Conservation (phyloP, 257 asterid genomes). For the Nicotiana tomentosiformis region DNA sequence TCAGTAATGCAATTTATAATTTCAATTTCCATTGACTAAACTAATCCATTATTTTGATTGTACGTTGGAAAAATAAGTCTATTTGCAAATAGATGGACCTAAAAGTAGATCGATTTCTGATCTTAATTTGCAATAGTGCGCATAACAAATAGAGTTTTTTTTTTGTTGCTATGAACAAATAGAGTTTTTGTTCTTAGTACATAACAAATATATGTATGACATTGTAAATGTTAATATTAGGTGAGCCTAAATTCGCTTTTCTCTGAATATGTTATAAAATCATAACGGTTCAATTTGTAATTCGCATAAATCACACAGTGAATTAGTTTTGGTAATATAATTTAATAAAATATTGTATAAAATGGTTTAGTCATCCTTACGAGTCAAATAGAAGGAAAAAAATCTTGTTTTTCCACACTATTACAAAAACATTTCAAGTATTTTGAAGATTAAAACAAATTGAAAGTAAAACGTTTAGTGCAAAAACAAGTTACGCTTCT, state of each 20-base stretch:
- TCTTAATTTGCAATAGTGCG: background rate
- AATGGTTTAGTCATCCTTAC: background rate
- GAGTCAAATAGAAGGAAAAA: no score
- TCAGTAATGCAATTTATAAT: no score
- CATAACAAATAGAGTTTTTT: background rate
- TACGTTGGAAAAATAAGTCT: no score
- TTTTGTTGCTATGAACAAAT: no score
- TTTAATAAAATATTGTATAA: no score
- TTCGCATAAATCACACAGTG: background rate
- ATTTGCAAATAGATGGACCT: no score
- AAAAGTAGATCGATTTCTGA: background rate
- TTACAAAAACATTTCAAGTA: no score
- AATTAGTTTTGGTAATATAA: no score
- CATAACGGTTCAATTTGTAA: background rate
- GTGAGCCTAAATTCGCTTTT: background rate
- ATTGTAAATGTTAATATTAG: background rate
- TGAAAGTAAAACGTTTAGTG: background rate
- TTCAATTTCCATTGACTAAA: no score
- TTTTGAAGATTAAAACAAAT: background rate
- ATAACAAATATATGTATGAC: background rate
- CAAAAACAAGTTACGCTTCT: background rate
- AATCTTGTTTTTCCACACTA: background rate
- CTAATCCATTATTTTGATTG: no score
- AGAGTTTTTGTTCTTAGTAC: no score
- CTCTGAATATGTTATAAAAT: background rate